Evolutionary conservation across 164 flowering plant species (phyloP), one percentile per base, ranked within the genome.

Genomic region (Sedum album): DNA sequence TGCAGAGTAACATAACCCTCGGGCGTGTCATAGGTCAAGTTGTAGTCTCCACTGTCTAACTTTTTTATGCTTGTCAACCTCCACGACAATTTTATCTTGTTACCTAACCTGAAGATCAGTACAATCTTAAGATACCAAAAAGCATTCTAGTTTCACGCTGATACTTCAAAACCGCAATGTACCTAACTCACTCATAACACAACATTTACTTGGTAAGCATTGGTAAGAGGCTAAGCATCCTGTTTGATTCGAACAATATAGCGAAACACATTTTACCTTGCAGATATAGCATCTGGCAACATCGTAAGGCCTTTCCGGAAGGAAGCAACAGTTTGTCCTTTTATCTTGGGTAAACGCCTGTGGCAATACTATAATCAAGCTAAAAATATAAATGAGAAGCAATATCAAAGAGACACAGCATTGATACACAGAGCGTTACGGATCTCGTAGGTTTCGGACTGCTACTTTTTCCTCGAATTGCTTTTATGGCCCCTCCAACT

Each of bases 271-370:
- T n/a, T 2, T 20, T 69, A 91, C 97, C 96, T 86, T 60, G 68
- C 66, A 73, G 91, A 75, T 68, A 94, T 91, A 77, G 98, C 95
- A 72, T 87, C 79, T 13, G 96, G 97, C 73, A 91, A 78, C 93
- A 83, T 91, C 11, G 80, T 31, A 62, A 91, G 88, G 55, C 98
- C 98, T 70, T 85, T 90, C 67, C 79, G 86, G 73, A 94, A 94
- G 72, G 98, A 94, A 73, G 95, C 97, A 76, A 94, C 97, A 20
- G 98, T 94, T 79, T 89, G 97, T 68, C 98, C 97, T 79, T 87
- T 89, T 62, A 95, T 95, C 69, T 83, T 87, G 41, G 94, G 97
- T 36, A 89, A 79, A 46, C 88, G 86, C 78, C 98, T 91, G 85
- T 60, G 80, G 65, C 61, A 67, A 36, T 69, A 75, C 25, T 21